These are phyloP conservation scores for Candida orba DNA, from an alignment of 805 yeast genomes.

Conservation along the genomic window DNA sequence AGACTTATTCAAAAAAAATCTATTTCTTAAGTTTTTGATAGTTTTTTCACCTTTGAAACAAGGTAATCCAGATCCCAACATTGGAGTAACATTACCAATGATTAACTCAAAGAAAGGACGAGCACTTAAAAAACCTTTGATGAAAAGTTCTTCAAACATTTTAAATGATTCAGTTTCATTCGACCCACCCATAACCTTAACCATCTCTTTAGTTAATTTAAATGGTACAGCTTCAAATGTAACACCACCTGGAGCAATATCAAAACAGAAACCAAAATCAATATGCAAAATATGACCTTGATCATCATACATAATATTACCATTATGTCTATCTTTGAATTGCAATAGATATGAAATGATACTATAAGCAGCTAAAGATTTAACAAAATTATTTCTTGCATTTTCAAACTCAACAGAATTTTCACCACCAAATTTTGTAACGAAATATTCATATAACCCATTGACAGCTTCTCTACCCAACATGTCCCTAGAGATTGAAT, in stretches of 20 bases:
- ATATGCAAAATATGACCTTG: constrained; percentile 93
- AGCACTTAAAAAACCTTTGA: constrained; percentile 83
- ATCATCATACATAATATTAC: constrained; percentile 93
- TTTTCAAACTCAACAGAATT: constrained; percentile 80
- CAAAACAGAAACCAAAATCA: constrained; percentile 98
- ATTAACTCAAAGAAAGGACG: constrained; percentile 85
- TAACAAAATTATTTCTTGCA: constrained; percentile 88
- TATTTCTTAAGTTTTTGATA: constrained; percentile 61
- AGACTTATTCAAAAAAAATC: constrained; percentile 75
- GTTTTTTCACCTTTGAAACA: constrained; percentile 85
- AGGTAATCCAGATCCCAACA: constrained; percentile 93
- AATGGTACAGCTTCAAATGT: constrained; percentile 98
- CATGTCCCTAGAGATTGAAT: constrained; percentile 95
- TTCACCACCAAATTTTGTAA: constrained; percentile 92
- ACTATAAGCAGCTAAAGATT: constrained; percentile 91
- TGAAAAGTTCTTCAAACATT: constrained; percentile 94
- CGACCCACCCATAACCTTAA: constrained; percentile 91
- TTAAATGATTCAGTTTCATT: constrained; percentile 75
- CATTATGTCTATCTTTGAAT: constrained; percentile 96
- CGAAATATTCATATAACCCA: constrained; percentile 88
- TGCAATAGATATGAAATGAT: constrained; percentile 85
- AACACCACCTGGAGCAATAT: constrained; percentile 98
- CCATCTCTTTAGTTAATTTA: constrained; percentile 94
- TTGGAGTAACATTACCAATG: constrained; percentile 78
- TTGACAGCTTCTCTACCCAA: constrained; percentile 98